These are phyloP conservation scores for Diaporthe sp. DNA, from an alignment of 2,329 filamentous ascomycete genomes.

Conservation along the genomic window DNA sequence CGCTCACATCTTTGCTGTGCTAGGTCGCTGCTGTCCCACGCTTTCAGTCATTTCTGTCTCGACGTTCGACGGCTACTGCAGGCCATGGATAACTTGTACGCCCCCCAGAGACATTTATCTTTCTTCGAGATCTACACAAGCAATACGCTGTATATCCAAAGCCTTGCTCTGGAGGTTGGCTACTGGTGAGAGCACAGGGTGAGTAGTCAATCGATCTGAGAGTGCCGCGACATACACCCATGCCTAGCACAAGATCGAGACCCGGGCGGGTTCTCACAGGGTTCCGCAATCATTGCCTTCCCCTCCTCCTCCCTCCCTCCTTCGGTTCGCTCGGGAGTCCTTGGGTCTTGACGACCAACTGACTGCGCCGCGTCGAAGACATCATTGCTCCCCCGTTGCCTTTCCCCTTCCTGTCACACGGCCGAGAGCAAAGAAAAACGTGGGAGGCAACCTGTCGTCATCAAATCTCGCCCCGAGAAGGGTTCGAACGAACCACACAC, in stretches of 20 bases:
- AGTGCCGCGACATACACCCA: background rate
- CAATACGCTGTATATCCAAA: background rate
- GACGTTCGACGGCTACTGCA: background rate
- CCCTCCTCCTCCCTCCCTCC: too few species aligned
- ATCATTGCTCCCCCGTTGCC: background rate
- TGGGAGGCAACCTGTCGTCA: slow-evolving; percentile 15
- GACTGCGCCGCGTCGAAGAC: background rate
- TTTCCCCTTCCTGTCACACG: background rate
- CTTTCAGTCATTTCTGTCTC: background rate
- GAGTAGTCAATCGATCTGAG: background rate
- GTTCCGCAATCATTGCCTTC: background rate
- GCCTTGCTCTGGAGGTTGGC: background rate
- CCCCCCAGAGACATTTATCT: too few species aligned
- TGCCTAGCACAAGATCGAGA: background rate
- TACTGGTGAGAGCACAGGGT: background rate
- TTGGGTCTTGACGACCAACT: background rate
- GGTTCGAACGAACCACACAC: background rate
- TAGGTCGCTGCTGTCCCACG: background rate
- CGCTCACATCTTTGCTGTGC: background rate
- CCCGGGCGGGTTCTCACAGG: background rate
- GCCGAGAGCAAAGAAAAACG: background rate
- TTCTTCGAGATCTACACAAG: background rate
- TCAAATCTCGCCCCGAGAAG: background rate
- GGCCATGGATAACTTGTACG: too few species aligned
- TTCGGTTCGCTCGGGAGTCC: slow-evolving; percentile 3